Evolutionary conservation across 768 basidiomycete species (phyloP), one percentile per base, ranked within the genome.

Genomic region (Lyophyllum semitale): DNA sequence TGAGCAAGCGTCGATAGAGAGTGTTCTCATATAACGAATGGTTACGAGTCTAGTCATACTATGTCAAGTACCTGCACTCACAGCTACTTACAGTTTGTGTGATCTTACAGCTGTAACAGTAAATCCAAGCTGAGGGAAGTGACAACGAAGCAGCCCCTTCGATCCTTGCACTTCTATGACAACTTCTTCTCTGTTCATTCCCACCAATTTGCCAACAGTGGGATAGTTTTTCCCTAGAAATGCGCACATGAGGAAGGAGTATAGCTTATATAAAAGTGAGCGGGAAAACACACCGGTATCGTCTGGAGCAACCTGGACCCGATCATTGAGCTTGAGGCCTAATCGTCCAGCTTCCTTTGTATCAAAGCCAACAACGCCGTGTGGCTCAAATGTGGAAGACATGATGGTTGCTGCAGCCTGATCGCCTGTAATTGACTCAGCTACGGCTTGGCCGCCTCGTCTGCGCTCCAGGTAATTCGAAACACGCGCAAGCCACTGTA

Each of bases 81-180:
- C 20, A 2, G 29, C 9, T 20, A n/a, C 33, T 42, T 45, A 63
- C n/a, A 64, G 44, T 32, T 62, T 59, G 40, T 46, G 46, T 33
- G 53, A 33, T 32, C 35, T 32, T 30, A 46, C 58, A 9, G 57
- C 53, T 53, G 58, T 65, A 29, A 74, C 62, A 11, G 68, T 67
- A 52, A 72, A 79, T 9, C 72, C 70, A 32, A 79, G 62, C 13
- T 80, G 68, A 32, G 85, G 84, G 65, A 85, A 85, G 67, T 85
- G 84, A 51, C 73, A 78, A 42, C 76, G 74, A 18, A 82, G 57
- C 7, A 65, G 55, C 5, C 77, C 78, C n/a, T 68, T 66, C 0
- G 66, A 57, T 2, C 73, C 78, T 41, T 70, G 58, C 0, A 78
- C 73, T 63, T 84, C 79, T 29, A 87, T 63, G 1, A 80, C 77